Conservation (phyloP, 2,329 filamentous ascomycete species). For the Fusarium piperis region DNA sequence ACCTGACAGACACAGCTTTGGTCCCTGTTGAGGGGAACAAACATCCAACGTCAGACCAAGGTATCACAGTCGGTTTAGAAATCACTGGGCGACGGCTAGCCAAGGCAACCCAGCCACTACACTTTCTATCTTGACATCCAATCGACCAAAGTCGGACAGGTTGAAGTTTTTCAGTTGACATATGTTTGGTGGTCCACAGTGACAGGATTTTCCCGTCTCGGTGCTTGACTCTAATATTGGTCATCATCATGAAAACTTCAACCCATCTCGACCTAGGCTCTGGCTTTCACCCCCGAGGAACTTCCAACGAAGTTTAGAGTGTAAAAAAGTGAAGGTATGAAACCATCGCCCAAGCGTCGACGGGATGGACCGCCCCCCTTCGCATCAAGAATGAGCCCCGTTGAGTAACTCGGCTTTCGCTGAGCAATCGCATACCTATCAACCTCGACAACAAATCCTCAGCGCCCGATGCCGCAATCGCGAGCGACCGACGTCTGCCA, state of each 20-base stretch:
- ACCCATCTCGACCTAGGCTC: constrained; percentile 24
- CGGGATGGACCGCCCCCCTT: constrained; percentile 66
- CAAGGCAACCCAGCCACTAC: neutral
- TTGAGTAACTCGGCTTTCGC: constrained; percentile 85
- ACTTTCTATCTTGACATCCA: neutral
- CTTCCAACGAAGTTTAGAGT: constrained; percentile 56
- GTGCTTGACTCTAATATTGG: constrained; percentile 98
- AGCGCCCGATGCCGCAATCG: constrained; percentile 54
- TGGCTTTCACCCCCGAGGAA: constrained; percentile 41
- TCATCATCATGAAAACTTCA: constrained; percentile 87
- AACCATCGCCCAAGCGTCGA: constrained; percentile 37
- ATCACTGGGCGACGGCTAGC: neutral
- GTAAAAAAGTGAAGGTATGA: constrained; percentile 39
- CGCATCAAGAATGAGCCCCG: constrained; percentile 99
- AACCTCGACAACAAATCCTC: constrained; percentile 86
- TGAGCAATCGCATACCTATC: constrained; percentile 99
- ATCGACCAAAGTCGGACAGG: constrained; percentile 1
- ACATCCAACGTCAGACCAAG: neutral
- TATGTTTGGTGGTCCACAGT: constrained; percentile 46
- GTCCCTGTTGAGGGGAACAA: neutral
- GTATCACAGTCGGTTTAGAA: neutral
- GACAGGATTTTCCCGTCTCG: constrained; percentile 64
- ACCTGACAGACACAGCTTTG: neutral
- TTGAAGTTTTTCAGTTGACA: constrained; percentile 48
- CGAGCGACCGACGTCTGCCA: constrained; percentile 60